Percentiles rank a stretch among this genome's conserved stretches.
Evolutionary conservation across 495 filamentous ascomycete species (phyloP).

Genomic region (Xylaria castorea): DNA sequence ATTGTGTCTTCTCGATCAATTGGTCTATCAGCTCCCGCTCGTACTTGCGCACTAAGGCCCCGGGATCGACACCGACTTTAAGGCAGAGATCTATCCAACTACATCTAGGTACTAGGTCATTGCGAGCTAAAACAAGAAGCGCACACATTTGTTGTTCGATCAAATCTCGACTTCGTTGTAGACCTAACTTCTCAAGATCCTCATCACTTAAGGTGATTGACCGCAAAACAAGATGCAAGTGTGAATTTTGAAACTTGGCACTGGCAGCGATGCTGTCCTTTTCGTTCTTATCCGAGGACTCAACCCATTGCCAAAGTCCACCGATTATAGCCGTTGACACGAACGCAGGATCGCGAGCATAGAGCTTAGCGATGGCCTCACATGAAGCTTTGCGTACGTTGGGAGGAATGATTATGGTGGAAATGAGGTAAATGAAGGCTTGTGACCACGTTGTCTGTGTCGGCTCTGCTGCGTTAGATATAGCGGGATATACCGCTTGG

Average conservation of each 20-base stretch:
- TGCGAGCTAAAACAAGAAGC: slow-evolving; percentile 77
- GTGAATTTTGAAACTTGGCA: slow-evolving; percentile 68
- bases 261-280: slow-evolving; percentile 77
- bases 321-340: slow-evolving; percentile 67
- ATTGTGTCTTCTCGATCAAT: slow-evolving; percentile 55
- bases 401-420: slow-evolving; percentile 62
- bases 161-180: slow-evolving; percentile 45
- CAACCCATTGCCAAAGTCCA: slow-evolving; percentile 85
- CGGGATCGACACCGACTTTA: slow-evolving; percentile 79
- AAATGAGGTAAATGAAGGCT: slow-evolving; percentile 79
- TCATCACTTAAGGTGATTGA: slow-evolving; percentile 68
- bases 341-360: slow-evolving; percentile 57
- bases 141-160: slow-evolving; percentile 71
- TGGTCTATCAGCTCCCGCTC: slow-evolving; percentile 54
- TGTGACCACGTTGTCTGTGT: slow-evolving; percentile 74
- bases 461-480: slow-evolving; percentile 37
- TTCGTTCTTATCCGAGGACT: slow-evolving; percentile 66
- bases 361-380: slow-evolving; percentile 63
- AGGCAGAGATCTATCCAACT: slow-evolving; percentile 91
- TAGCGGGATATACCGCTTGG: slow-evolving; percentile 58
- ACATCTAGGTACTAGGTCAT: slow-evolving; percentile 74
- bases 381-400: slow-evolving; percentile 65
- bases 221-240: slow-evolving; percentile 69
- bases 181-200: slow-evolving; percentile 46
- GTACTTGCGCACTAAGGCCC: slow-evolving; percentile 67